Percentiles rank a stretch among this genome's conserved stretches.
phyloP scores from a whole-genome alignment of 306 rosid genomes.

The Arachis hypogaea region DNA sequence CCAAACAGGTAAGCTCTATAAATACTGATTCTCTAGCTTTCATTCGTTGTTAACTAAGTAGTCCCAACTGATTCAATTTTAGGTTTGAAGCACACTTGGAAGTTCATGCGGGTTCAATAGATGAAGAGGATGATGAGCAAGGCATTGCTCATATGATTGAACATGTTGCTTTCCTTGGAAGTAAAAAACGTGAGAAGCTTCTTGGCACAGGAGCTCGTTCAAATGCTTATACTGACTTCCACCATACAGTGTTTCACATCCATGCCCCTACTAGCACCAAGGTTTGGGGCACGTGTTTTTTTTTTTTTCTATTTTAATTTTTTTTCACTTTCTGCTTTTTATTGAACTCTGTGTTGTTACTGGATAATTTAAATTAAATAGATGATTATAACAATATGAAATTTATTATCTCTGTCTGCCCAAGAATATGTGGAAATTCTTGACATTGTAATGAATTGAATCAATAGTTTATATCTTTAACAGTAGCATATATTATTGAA shows the following conservation, averaged over 20 bases:
- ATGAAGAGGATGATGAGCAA: conserved; percentile 96
- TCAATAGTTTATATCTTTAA: conserved; percentile 28
- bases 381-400: conserved; percentile 17
- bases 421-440: conserved; percentile 22
- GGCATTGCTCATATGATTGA: conserved; percentile 99
- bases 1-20: conserved; percentile 67
- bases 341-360: conserved; percentile 26
- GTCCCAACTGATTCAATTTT: conserved; percentile 36
- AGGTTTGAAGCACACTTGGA: conserved; percentile 99
- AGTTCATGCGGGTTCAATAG: conserved; percentile 94
- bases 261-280: conserved; percentile 89
- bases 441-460: conserved; percentile 17
- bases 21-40: conserved; percentile 22
- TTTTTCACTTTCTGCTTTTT: neutral
- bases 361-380: conserved; percentile 12
- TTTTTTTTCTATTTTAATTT: neutral
- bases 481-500: neutral
- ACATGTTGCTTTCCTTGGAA: conserved; percentile 98
- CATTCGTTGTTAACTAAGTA: conserved; percentile 24
- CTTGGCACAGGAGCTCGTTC: conserved; percentile 98
- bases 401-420: conserved; percentile 18
- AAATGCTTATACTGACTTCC: conserved; percentile 98
- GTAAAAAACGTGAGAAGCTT: conserved; percentile 99
- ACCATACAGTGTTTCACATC: conserved; percentile 98
- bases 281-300: conserved; percentile 52